These are phyloP conservation scores for Aspergillus flavus DNA, from an alignment of 2,329 filamentous ascomycete genomes.

Conservation along the genomic window DNA sequence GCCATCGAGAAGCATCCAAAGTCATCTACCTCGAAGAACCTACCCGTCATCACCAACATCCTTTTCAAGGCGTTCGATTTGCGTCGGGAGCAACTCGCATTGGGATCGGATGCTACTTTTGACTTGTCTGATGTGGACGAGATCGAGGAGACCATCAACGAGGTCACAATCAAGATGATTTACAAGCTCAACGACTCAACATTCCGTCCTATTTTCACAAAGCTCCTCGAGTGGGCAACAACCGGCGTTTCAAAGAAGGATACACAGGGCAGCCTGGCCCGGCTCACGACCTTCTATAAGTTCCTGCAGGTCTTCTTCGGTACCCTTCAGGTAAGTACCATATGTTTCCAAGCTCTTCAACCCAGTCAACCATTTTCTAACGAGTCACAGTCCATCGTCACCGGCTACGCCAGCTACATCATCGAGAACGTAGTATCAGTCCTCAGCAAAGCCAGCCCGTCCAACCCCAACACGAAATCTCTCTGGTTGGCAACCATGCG, in stretches of 20 bases:
- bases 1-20: slow-evolving; percentile 80
- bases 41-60: slow-evolving; percentile 66
- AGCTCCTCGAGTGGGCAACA: slow-evolving; percentile 80
- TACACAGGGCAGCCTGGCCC: slow-evolving; percentile 57
- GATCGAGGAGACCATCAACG: slow-evolving; percentile 68
- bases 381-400: slow-evolving; percentile 72
- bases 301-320: slow-evolving; percentile 81
- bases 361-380: slow-evolving; percentile 14
- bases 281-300: slow-evolving; percentile 76
- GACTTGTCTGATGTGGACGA: slow-evolving; percentile 54
- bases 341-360: background rate
- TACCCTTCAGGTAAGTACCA: slow-evolving; percentile 66
- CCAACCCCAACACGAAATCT: slow-evolving; percentile 54
- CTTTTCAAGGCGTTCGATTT: slow-evolving; percentile 57
- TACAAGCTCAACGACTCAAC: slow-evolving; percentile 94
- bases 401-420: slow-evolving; percentile 84
- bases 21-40: slow-evolving; percentile 74
- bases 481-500: slow-evolving; percentile 72
- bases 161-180: slow-evolving; percentile 82
- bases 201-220: slow-evolving; percentile 88
- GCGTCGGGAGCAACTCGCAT: slow-evolving; percentile 42
- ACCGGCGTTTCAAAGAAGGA: slow-evolving; percentile 65
- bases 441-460: slow-evolving; percentile 49
- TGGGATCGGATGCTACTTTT: slow-evolving; percentile 37
- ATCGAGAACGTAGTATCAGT: slow-evolving; percentile 72